Evolutionary conservation across 371 early-diverging fungal genomes (phyloP).

Genomic region (Syncephalis fuscata): DNA sequence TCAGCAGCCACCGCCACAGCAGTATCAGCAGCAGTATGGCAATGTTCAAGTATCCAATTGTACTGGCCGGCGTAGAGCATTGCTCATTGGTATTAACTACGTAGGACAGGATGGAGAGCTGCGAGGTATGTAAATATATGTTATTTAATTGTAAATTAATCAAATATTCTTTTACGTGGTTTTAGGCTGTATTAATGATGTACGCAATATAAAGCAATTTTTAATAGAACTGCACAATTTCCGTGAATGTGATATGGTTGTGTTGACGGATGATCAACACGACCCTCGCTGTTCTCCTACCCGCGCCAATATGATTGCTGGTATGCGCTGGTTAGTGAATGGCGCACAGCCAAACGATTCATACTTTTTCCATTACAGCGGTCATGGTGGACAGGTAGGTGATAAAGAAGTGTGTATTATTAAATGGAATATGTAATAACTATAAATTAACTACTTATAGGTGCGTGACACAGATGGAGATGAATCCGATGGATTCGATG

Average conservation of each 20-base stretch:
- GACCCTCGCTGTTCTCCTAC: conserved; percentile 55
- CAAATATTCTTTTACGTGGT: not conserved
- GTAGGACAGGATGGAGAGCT: conserved; percentile 43
- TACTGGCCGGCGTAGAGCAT: conserved; percentile 60
- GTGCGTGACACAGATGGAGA: conserved; percentile 50
- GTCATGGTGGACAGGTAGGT: conserved; percentile 61
- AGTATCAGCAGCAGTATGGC: not conserved
- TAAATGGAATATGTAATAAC: not conserved
- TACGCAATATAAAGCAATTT: conserved; percentile 61
- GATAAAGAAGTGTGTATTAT: not conserved
- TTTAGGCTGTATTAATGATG: conserved; percentile 83
- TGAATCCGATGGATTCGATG: conserved; percentile 71
- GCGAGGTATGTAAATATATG: conserved; percentile 19
- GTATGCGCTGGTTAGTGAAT: conserved; percentile 81
- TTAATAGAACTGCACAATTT: conserved; percentile 44
- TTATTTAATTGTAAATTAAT: not conserved
- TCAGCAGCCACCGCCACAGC: not conserved
- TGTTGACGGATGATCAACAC: conserved; percentile 74
- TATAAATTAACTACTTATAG: not conserved
- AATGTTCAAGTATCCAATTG: conserved; percentile 31
- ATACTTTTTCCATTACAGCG: conserved; percentile 78
- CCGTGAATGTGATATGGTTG: conserved; percentile 49
- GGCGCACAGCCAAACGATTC: conserved; percentile 74
- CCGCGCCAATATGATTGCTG: conserved; percentile 60
- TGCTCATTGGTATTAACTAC: conserved; percentile 90